Conservation (phyloP, 1,284 basidiomycete genomes). For the Pseudozyma pruni region DNA sequence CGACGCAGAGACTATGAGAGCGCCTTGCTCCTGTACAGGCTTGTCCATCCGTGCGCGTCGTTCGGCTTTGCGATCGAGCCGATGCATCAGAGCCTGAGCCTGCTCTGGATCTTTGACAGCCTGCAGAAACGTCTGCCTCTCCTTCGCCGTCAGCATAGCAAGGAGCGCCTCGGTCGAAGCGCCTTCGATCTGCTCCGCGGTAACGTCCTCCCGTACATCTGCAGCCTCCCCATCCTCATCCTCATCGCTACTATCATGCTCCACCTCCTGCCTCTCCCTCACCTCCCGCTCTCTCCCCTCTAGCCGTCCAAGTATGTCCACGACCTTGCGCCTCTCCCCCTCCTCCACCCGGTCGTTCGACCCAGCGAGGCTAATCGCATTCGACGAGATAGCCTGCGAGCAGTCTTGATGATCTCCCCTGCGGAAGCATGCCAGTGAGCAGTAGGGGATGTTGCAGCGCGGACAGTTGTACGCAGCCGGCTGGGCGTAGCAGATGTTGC, state of each 20-base stretch:
- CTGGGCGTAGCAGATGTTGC: slow-evolving; percentile 53
- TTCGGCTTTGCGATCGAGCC: slow-evolving; percentile 28
- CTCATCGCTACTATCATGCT: slow-evolving; percentile 11
- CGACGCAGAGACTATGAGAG: background rate
- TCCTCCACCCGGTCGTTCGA: slow-evolving; percentile 12
- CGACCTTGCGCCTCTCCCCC: slow-evolving; percentile 20
- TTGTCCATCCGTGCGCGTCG: background rate
- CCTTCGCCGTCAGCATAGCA: slow-evolving; percentile 36
- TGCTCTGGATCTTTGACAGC: slow-evolving; percentile 25
- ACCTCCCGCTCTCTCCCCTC: slow-evolving; percentile 14
- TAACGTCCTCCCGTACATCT: slow-evolving; percentile 2
- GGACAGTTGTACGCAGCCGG: slow-evolving; percentile 57
- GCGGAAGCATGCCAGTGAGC: slow-evolving; percentile 57
- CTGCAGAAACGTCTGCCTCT: slow-evolving; percentile 37
- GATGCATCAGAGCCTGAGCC: slow-evolving; percentile 25
- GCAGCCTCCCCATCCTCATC: slow-evolving; percentile 4
- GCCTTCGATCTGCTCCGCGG: slow-evolving; percentile 18
- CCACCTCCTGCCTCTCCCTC: slow-evolving; percentile 4
- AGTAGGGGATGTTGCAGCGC: slow-evolving; percentile 58
- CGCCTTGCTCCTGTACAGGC: background rate
- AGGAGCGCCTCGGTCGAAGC: slow-evolving; percentile 43
- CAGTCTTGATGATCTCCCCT: slow-evolving; percentile 45
- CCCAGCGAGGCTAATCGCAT: slow-evolving; percentile 11
- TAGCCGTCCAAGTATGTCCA: slow-evolving; percentile 30
- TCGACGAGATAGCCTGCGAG: slow-evolving; percentile 39